phyloP scores from a whole-genome alignment of 768 basidiomycete genomes.

The Leucocoprinus birnbaumii region DNA sequence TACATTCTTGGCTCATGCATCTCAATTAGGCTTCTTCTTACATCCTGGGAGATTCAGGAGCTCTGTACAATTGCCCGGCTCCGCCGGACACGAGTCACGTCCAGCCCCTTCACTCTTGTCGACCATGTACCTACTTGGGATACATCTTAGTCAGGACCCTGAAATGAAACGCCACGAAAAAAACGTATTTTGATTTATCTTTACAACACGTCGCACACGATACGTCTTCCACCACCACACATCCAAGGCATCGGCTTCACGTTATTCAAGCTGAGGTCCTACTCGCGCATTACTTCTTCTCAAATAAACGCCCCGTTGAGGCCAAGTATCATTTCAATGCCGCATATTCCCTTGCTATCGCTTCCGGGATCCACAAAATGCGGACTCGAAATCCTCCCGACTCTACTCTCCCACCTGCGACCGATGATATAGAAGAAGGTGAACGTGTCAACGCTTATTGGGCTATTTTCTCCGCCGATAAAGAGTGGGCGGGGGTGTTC shows the following conservation, averaged over 20 bases:
- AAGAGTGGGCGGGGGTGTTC: constrained; percentile 41
- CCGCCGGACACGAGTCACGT: constrained; percentile 28
- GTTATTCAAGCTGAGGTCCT: constrained; percentile 54
- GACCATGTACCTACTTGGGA: constrained; percentile 36
- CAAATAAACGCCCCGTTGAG: constrained; percentile 44
- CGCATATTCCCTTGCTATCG: constrained; percentile 31
- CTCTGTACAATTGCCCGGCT: constrained; percentile 27
- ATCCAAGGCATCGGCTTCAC: constrained; percentile 41
- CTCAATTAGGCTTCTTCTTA: constrained; percentile 59
- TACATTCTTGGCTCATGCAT: constrained; percentile 43
- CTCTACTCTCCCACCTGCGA: constrained; percentile 24
- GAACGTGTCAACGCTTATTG: constrained; percentile 35
- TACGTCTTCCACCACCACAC: constrained; percentile 31
- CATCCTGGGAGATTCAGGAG: constrained; percentile 43
- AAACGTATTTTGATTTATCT: constrained; percentile 38
- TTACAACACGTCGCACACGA: constrained; percentile 31
- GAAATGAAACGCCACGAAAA: constrained; percentile 25
- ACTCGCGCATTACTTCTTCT: constrained; percentile 53
- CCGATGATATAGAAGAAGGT: constrained; percentile 30
- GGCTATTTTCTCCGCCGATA: constrained; percentile 32
- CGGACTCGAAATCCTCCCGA: constrained; percentile 21
- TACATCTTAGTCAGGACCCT: constrained; percentile 27
- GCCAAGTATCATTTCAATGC: constrained; percentile 38
- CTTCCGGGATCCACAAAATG: constrained; percentile 36
- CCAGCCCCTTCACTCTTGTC: constrained; percentile 37